Conservation (phyloP, 2,329 filamentous ascomycete species). For the Nigrospora sphaerica region DNA sequence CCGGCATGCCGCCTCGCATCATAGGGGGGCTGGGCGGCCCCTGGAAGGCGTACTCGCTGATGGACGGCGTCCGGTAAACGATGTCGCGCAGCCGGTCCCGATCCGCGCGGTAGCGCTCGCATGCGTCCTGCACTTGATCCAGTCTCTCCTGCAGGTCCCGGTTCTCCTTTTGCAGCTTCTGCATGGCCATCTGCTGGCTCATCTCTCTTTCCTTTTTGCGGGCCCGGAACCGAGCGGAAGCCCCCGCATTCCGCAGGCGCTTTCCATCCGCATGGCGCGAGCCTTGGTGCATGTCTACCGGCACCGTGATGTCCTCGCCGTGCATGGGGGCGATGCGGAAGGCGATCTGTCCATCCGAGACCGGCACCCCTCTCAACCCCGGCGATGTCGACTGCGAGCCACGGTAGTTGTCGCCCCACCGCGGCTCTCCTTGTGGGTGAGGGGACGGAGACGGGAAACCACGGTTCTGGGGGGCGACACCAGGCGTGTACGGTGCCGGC, state of each 20-base stretch:
- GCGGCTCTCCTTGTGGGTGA: neutral
- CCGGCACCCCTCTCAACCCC: conserved; percentile 11
- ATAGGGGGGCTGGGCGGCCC: conserved; percentile 35
- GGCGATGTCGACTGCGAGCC: conserved; percentile 7
- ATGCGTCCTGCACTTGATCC: conserved; percentile 51
- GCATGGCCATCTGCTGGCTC: conserved; percentile 62
- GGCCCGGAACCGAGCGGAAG: conserved; percentile 74
- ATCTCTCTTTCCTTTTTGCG: conserved; percentile 77
- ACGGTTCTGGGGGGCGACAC: conserved; percentile 7
- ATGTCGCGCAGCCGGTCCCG: conserved; percentile 65
- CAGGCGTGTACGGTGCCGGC: no score
- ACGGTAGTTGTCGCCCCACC: neutral
- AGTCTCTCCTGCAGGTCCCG: conserved; percentile 53
- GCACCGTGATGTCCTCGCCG: conserved; percentile 47
- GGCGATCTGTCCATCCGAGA: conserved; percentile 18
- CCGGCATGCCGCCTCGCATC: neutral
- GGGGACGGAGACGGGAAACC: conserved; percentile 9
- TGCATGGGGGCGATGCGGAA: conserved; percentile 21
- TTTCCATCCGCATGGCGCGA: conserved; percentile 82
- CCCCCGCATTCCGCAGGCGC: conserved; percentile 75
- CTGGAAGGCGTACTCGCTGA: conserved; percentile 42
- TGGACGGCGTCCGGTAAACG: conserved; percentile 51
- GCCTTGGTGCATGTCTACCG: conserved; percentile 73
- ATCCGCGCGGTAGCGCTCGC: conserved; percentile 68
- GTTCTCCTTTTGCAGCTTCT: conserved; percentile 61